A percentile compares a stretch with the other conserved stretches of the same genome.
These are phyloP conservation scores for Wickerhamomyces strasburgensis DNA, from an alignment of 805 yeast genomes.

Conservation along the genomic window DNA sequence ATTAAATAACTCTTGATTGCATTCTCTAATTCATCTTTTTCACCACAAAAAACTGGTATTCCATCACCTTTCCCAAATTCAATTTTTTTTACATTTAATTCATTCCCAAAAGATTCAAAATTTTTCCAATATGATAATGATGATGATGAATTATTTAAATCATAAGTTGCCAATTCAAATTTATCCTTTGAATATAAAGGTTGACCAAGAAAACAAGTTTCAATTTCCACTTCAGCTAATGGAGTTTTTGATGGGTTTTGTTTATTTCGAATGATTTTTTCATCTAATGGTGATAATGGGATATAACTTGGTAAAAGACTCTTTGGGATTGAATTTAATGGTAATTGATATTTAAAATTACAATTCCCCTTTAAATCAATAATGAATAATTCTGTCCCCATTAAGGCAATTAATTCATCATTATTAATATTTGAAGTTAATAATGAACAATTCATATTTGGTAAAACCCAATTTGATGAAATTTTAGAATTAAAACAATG, in stretches of 20 bases:
- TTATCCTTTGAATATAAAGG: conserved; percentile 14
- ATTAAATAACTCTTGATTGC: conserved; percentile 17
- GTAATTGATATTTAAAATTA: conserved; percentile 37
- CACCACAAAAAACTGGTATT: conserved; percentile 16
- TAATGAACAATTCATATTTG: conserved; percentile 12
- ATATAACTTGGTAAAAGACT: conserved; percentile 24
- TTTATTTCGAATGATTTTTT: conserved; percentile 19
- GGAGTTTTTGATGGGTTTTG: conserved; percentile 24
- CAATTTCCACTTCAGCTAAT: conserved; percentile 50
- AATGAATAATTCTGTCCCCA: conserved; percentile 14
- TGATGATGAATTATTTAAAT: neutral
- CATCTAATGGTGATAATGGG: conserved; percentile 11
- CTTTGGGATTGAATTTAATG: conserved; percentile 26
- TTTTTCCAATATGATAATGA: conserved; percentile 1
- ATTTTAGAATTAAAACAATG: conserved; percentile 49
- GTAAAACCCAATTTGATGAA: conserved; percentile 22
- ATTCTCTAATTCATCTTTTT: conserved; percentile 13
- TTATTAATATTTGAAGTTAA: conserved; percentile 6
- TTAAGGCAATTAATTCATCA: conserved; percentile 8
- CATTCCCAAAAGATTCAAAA: conserved; percentile 7
- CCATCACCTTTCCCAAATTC: conserved; percentile 17
- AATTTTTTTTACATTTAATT: conserved; percentile 4
- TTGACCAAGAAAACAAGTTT: conserved; percentile 35
- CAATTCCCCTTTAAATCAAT: conserved; percentile 24
- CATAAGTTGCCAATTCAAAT: conserved; percentile 15